Conservation (phyloP, 2,329 filamentous ascomycete genomes). For the Rosellinia necatrix region DNA sequence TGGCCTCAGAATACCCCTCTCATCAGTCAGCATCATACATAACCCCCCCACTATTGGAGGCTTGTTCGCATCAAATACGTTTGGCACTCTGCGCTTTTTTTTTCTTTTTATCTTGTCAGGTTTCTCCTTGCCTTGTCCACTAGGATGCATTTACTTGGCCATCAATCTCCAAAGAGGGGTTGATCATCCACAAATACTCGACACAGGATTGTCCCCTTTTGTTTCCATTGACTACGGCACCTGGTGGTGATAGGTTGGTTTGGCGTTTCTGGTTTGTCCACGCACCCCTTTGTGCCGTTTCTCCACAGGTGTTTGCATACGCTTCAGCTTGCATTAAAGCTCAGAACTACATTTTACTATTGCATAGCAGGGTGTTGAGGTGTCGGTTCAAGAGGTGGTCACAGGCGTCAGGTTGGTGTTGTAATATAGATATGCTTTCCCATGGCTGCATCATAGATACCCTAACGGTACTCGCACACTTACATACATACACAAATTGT, state of each 20-base stretch:
- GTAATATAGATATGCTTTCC: constrained; percentile 3
- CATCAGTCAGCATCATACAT: constrained; percentile 1
- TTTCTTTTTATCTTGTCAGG: not conserved
- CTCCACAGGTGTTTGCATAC: constrained; percentile 1
- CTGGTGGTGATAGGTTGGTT: not conserved
- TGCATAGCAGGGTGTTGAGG: constrained; percentile 27
- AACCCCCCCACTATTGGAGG: not conserved
- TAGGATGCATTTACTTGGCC: not conserved
- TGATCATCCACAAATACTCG: not conserved
- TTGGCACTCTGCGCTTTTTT: not conserved
- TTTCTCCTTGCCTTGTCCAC: not conserved
- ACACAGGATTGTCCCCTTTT: not conserved
- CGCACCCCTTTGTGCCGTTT: not conserved
- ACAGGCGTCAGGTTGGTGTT: not conserved
- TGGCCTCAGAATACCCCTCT: constrained; percentile 5
- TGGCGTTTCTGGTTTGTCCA: constrained; percentile 17
- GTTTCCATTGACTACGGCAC: not conserved
- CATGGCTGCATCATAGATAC: constrained; percentile 6
- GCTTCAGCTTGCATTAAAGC: constrained; percentile 2
- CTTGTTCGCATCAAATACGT: constrained; percentile 1
- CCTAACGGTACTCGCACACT: constrained; percentile 1
- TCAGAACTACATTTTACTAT: constrained; percentile 16
- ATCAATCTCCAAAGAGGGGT: not conserved
- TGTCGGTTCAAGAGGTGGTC: constrained; percentile 3
- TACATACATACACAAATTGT: constrained; percentile 1